Base-by-base conservation (phyloP, 345 rosid genomes). In the Brassica incana region DNA sequence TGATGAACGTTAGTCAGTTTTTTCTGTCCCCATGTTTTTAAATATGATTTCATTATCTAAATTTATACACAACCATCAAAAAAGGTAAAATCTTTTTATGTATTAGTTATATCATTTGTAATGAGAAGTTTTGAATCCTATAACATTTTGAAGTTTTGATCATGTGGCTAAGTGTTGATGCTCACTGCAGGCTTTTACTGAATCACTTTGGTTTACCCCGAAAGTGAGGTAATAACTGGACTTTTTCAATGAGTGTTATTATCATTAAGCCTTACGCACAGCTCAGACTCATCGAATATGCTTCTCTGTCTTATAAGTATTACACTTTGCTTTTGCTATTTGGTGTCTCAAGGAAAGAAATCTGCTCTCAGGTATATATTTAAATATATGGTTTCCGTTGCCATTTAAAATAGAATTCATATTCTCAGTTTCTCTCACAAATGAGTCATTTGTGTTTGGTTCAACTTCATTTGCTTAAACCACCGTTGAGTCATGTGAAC, bases 1-100 rank as follows among this genome's bases (percentile, higher is more conserved):
- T 95, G 97, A 88, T 91, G 72, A 92, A 95, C 93, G 98, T 92
- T 70, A 74, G 84, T 84, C 68, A 58, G 70, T 40, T 15, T 71
- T 62, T 48, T 64, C 33, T 32, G 16, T 1, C n/a, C 23, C 33
- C 1, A n/a, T 29, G 25, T 20, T 20, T 16, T 20, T 45, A 11
- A 58, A 69, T 23, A 32, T 1, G 60, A 67, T 59, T 32, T 15
- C 58, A 9, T 33, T 6, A 29, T 35, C 38, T 35, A 35, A 8
- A 5, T 8, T 40, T 8, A 18, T 54, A 48, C 54, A 15, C 18
- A 45, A 16, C 43, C 32, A 29, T 29, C 32, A 29, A 29, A 29
- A 2, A 29, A 29, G 32, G 32, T 29, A 29, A 29, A 29, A 29
- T 29, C 32, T 29, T 29, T 29, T 29, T 29, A 29, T 29, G 32